Base-by-base conservation (phyloP, 805 yeast species). In the Pichia exigua region DNA sequence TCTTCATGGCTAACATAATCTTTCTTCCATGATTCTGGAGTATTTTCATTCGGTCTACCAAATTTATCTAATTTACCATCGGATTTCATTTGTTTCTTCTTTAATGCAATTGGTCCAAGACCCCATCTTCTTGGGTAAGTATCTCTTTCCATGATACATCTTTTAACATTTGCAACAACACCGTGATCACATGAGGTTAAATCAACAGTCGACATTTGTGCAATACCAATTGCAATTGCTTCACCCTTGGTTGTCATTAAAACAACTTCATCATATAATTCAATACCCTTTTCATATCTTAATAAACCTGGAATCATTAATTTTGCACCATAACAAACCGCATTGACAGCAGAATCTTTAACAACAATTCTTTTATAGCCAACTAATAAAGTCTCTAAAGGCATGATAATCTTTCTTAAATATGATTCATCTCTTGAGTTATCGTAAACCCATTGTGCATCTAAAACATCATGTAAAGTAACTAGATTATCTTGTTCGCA, bases 71-170 rank as follows among this genome's bases (percentile, higher is more conserved):
- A 82, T 74, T 94, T 92, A 65, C 98, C 99, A 59, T 87, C 96
- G 50, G 95, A 86, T 80, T 91, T 92, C 79, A 94, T 76, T 77
- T 92, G 96, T 80, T 94, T 94, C 87, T 94, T 94, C 85, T 90
- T 90, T 73, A 87, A 89, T 55, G 99, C 98, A 68, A 91, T 88
- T 63, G 99, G 99, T 63, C 99, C 99, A 63, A 94, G 76, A 57
- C 99, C 99, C 99, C 99, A 94, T 80, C 97, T 85, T 80, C 99
- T 87, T 74, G 99, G 99, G 73, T 94, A 94, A 48, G 96, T 82
- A 71, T 94, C 99, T 77, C 99, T 85, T 77, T 94, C 99, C 99
- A 94, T 94, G 64, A 94, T 94, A 77, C 98, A 92, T 77, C 99
- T 87, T 81, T 94, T 94, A 66, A 94, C 96, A 77, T 88, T 90